Percentiles rank a stretch among this genome's conserved stretches.
Evolutionary conservation across 2,329 filamentous ascomycete species (phyloP).

Genomic region (Xylariomycetidae sp.): DNA sequence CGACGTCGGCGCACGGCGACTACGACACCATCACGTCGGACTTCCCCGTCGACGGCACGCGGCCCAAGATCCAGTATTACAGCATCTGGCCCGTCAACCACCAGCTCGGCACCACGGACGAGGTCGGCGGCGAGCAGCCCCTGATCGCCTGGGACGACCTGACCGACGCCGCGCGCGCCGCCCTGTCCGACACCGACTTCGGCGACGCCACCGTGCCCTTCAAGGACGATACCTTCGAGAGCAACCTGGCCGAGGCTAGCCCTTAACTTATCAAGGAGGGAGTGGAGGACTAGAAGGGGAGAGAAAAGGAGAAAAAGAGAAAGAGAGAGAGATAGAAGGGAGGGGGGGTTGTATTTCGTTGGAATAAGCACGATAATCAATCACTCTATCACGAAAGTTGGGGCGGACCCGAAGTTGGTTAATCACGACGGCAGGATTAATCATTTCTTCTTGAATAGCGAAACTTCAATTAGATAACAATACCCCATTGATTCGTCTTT

Average conservation of each 20-base stretch:
- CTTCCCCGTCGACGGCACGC: conserved; percentile 20
- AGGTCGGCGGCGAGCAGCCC: conserved; percentile 32
- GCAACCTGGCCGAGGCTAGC: conserved; percentile 15
- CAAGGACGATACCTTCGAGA: conserved; percentile 21
- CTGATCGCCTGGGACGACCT: conserved; percentile 36
- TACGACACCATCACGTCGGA: conserved; percentile 20
- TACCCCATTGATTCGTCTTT: too few species aligned
- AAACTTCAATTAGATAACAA: too few species aligned
- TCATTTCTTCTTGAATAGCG: too few species aligned
- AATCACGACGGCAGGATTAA: too few species aligned
- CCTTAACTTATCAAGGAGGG: too few species aligned
- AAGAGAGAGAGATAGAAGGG: too few species aligned
- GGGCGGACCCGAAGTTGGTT: too few species aligned
- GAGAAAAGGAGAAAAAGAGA: too few species aligned
- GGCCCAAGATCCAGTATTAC: conserved; percentile 27
- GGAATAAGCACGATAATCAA: too few species aligned
- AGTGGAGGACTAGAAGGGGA: too few species aligned
- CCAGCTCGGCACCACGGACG: conserved; percentile 28
- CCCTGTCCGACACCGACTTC: conserved; percentile 33
- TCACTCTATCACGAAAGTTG: too few species aligned
- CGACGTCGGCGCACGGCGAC: conserved; percentile 29
- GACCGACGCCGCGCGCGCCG: conserved; percentile 26
- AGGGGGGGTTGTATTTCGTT: too few species aligned
- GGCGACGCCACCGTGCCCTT: conserved; percentile 36
- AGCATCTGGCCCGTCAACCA: conserved; percentile 30